Conservation (phyloP, 2,329 filamentous ascomycete species). For the Aureobasidium sp. region DNA sequence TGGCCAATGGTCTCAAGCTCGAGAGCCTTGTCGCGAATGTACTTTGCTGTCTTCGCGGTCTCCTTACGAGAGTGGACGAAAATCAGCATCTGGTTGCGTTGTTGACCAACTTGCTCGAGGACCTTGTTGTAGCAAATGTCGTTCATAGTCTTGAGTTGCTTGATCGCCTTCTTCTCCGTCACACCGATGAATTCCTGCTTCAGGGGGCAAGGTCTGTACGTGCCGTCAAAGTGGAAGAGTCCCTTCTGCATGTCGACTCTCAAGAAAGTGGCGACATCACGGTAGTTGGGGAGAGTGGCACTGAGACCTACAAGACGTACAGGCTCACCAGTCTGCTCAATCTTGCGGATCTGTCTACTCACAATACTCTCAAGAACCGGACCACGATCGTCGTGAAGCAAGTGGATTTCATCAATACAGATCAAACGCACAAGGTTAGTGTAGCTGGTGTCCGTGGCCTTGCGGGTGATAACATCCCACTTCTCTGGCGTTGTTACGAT, state of each 20-base stretch:
- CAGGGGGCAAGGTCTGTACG: conserved; percentile 85
- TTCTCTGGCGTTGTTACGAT: conserved; percentile 99
- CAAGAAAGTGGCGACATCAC: conserved; percentile 90
- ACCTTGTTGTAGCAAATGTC: conserved; percentile 98
- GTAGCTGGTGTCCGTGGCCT: conserved; percentile 93
- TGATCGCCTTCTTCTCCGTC: conserved; percentile 96
- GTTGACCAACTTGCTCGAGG: conserved; percentile 85
- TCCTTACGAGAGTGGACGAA: conserved; percentile 98
- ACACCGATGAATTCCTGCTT: conserved; percentile 97
- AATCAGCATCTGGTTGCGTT: conserved; percentile 96
- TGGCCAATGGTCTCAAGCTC: conserved; percentile 95
- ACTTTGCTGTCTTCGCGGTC: conserved; percentile 93
- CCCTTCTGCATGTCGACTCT: conserved; percentile 79
- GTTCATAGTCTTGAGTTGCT: conserved; percentile 98
- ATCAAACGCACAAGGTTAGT: conserved; percentile 93
- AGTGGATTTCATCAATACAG: conserved; percentile 96
- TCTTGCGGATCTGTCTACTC: conserved; percentile 82
- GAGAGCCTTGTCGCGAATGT: conserved; percentile 93
- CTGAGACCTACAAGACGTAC: conserved; percentile 88
- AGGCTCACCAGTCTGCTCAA: conserved; percentile 87
- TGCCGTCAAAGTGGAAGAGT: conserved; percentile 92
- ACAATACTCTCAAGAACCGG: conserved; percentile 97
- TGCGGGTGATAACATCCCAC: conserved; percentile 97
- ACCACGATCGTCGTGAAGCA: conserved; percentile 94
- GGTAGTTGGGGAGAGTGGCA: conserved; percentile 92